Conservation (phyloP, 371 early-diverging fungal species). For the Nematocida ausubeli region DNA sequence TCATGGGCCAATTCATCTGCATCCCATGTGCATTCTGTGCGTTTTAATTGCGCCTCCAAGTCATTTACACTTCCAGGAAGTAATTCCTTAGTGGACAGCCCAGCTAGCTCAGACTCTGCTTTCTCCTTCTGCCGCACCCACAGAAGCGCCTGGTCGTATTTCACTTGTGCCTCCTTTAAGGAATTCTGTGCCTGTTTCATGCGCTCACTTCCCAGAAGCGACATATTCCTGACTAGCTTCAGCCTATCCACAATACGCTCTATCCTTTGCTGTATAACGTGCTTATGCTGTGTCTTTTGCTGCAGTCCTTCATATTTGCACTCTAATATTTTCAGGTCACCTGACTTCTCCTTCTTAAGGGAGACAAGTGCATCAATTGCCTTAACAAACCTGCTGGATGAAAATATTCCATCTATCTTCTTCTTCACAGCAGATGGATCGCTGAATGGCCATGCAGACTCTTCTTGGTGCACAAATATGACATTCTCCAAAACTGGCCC, state of each 20-base stretch:
- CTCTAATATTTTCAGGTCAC: constrained; percentile 70
- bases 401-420: constrained; percentile 97
- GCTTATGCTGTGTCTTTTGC: constrained; percentile 42
- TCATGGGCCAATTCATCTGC: constrained; percentile 15
- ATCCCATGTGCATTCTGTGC: constrained; percentile 8
- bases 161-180: constrained; percentile 8
- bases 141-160: constrained; percentile 12
- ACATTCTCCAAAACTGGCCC: constrained; percentile 90
- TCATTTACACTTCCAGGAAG: constrained; percentile 1
- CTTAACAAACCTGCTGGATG: constrained; percentile 82
- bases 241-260: constrained; percentile 4
- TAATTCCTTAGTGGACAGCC: constrained; percentile 19
- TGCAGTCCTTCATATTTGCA: constrained; percentile 14
- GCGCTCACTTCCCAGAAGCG: not conserved
- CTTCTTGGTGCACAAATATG: constrained; percentile 98
- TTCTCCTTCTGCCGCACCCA: constrained; percentile 42
- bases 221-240: not conserved
- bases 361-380: constrained; percentile 78
- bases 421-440: constrained; percentile 86
- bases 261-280: constrained; percentile 33
- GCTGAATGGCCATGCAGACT: constrained; percentile 89
- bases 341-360: constrained; percentile 72
- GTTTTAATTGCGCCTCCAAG: not conserved
- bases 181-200: not conserved
- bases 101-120: constrained; percentile 35